These are phyloP conservation scores for Pseudoturritis turrita DNA, from an alignment of 345 rosid genomes.

Conservation along the genomic window DNA sequence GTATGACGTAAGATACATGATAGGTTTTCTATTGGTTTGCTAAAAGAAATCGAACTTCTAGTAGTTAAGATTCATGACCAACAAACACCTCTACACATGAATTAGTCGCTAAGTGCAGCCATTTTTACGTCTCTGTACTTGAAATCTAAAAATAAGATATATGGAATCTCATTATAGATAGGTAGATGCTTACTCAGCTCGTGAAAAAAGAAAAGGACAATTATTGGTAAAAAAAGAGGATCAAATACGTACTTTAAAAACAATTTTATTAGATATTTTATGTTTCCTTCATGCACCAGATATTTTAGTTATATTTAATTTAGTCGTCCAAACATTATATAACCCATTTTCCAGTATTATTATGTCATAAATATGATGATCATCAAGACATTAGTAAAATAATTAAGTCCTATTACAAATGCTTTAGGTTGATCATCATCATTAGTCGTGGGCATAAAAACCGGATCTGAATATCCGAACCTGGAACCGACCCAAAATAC, in stretches of 20 bases:
- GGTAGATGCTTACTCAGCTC: background rate
- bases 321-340: too few relatives aligned
- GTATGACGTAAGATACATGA: background rate
- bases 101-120: background rate
- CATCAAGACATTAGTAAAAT: too few relatives aligned
- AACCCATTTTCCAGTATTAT: too few relatives aligned
- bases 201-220: conserved; percentile 6
- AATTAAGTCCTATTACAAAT: too few relatives aligned
- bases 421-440: too few relatives aligned
- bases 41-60: background rate
- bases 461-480: too few relatives aligned
- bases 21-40: background rate
- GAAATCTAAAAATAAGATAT: background rate
- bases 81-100: background rate
- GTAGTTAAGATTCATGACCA: background rate
- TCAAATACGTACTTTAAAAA: background rate
- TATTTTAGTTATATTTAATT: background rate
- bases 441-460: too few relatives aligned
- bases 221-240: background rate
- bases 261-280: background rate
- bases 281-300: background rate
- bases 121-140: background rate
- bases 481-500: too few relatives aligned
- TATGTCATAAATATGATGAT: too few relatives aligned
- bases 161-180: background rate